These are phyloP conservation scores for Coniochaeta sp. DNA, from an alignment of 2,329 filamentous ascomycete genomes.

Conservation along the genomic window DNA sequence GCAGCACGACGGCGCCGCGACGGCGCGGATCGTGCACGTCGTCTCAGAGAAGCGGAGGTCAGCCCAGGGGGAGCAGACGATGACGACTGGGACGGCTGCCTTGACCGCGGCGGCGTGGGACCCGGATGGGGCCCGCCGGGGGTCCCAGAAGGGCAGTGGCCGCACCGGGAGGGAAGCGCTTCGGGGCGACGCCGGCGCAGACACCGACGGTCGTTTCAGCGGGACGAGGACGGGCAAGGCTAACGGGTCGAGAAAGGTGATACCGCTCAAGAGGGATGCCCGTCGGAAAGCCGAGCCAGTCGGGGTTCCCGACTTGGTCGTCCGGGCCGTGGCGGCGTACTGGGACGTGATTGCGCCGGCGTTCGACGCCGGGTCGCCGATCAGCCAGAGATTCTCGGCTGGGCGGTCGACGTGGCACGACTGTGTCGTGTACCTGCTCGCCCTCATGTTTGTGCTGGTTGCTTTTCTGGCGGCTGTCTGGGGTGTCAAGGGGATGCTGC, in stretches of 20 bases:
- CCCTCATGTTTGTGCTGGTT: constrained; percentile 17
- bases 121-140: background rate
- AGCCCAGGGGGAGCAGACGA: background rate
- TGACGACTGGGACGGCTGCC: background rate
- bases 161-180: constrained; percentile 11
- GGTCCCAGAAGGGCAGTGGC: background rate
- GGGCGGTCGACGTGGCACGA: constrained; percentile 18
- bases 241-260: background rate
- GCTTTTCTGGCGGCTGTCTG: constrained; percentile 13
- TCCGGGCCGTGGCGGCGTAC: constrained; percentile 16
- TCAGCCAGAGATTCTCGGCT: constrained; percentile 19
- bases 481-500: constrained; percentile 12
- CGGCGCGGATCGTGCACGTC: background rate
- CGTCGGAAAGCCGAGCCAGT: background rate
- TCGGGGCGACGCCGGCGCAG: background rate
- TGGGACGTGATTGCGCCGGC: constrained; percentile 29
- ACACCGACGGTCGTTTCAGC: constrained; percentile 15
- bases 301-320: constrained; percentile 6
- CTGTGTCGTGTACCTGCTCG: constrained; percentile 16
- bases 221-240: background rate
- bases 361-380: constrained; percentile 27
- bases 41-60: background rate
- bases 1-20: background rate
- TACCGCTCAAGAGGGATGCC: background rate
- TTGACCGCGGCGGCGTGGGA: background rate